Evolutionary conservation across 371 early-diverging fungal species (phyloP), one percentile per base, ranked within the genome.

Genomic region (Saksenaea oblongispora): DNA sequence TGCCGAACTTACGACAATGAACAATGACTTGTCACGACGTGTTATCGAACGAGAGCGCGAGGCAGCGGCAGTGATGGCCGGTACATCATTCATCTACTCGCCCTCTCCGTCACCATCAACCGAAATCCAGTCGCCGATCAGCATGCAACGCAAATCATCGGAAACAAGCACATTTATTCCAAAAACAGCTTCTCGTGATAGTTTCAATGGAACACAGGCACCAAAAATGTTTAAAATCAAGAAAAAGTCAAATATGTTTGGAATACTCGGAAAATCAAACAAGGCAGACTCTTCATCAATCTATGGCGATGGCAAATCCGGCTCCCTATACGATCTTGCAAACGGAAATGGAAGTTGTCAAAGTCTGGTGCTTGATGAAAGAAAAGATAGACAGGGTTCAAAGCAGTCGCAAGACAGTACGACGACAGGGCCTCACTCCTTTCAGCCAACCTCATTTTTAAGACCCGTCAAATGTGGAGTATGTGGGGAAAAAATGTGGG

Each of bases 401-500:
- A 64, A 71, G 26, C 67, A 62, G 44, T 66, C 71, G 0, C 65
- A 63, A 34, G 60, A 71, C 31, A 70, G 62, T 14, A 18, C 63
- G 66, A 15, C 37, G 26, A 14, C 62, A 67, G 71, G 74, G 47
- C 58, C 77, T 44, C 89, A 88, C 59, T 59, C 61, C 9, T 86
- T 89, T 62, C 65, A 75, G 31, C 70, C 73, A 24, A 78, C 84
- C 42, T 65, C 82, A 14, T 88, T 83, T 56, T 28, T 87, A 41
- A 79, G 84, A n/a, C 87, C 89, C 1, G 74, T 85, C 34, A 87
- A 87, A 31, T 93, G 94, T 64, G 90, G 89, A 28, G 70, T 71
- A 41, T 94, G 94, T 61, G 76, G 78, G n/a, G 93, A 92, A 53
- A 89, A 89, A 64, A 76, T 93, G 31, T 90, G 92, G 89, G 87